These are phyloP conservation scores for Talaromyces wortmannii DNA, from an alignment of 495 filamentous ascomycete species.

Conservation along the genomic window DNA sequence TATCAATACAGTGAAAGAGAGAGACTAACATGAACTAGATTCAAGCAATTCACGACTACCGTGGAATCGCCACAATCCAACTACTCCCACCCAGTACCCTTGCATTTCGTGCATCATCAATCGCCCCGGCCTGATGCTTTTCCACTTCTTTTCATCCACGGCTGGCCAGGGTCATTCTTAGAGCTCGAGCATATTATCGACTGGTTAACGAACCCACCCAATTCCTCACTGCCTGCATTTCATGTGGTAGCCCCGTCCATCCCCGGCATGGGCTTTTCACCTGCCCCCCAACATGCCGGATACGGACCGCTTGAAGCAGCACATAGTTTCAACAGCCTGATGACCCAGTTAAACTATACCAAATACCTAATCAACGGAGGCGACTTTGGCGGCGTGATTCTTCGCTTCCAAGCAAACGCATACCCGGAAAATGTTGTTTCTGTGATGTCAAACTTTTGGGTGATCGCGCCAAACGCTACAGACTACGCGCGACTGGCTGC, in stretches of 20 bases:
- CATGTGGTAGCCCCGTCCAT: slow-evolving; percentile 30
- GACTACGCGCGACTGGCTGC: too few species aligned
- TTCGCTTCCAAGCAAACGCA: slow-evolving; percentile 14
- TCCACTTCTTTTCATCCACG: slow-evolving; percentile 45
- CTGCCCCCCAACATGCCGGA: slow-evolving; percentile 13
- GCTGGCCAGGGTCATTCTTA: slow-evolving; percentile 36
- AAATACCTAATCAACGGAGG: slow-evolving; percentile 23
- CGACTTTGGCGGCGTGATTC: slow-evolving; percentile 21
- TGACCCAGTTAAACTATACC: slow-evolving; percentile 11
- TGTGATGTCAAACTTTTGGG: neutral
- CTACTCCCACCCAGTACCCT: too few species aligned
- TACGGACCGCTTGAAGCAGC: slow-evolving; percentile 8
- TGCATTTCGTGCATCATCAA: slow-evolving; percentile 49
- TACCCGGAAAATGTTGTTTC: slow-evolving; percentile 17
- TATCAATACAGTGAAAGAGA: too few species aligned
- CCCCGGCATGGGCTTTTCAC: slow-evolving; percentile 27
- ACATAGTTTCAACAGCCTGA: slow-evolving; percentile 19
- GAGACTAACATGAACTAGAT: too few species aligned
- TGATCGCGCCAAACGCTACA: too few species aligned
- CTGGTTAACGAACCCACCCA: slow-evolving; percentile 8
- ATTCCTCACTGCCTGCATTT: slow-evolving; percentile 19
- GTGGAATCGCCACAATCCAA: too few species aligned
- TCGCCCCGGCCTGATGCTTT: slow-evolving; percentile 41
- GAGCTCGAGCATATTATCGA: slow-evolving; percentile 13
- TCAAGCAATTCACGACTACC: too few species aligned